phyloP scores from a whole-genome alignment of 2,329 filamentous ascomycete species.

The Teratosphaeria pseudoeucalypti region DNA sequence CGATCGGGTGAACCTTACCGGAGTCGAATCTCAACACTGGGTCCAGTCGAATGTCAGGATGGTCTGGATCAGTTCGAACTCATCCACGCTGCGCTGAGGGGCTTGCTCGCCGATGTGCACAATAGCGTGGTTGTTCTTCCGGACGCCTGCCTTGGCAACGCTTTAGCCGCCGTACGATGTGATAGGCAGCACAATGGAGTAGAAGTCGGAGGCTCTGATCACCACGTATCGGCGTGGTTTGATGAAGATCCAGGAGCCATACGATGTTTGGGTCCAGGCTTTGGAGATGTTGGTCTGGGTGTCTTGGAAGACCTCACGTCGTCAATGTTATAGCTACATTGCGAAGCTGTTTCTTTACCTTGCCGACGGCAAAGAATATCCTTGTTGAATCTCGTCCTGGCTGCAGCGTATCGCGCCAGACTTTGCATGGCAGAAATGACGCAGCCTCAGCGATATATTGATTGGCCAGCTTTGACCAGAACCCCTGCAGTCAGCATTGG shows the following conservation, averaged over 20 bases:
- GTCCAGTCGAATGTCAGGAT: conserved; percentile 1
- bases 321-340: neutral
- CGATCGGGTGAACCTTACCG: neutral
- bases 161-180: conserved; percentile 14
- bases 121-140: conserved; percentile 15
- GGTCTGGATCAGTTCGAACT: conserved; percentile 5
- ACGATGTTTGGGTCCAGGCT: neutral
- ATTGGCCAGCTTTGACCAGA: too few species aligned
- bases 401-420: too few species aligned
- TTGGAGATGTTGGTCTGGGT: neutral
- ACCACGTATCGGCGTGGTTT: conserved; percentile 20
- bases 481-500: too few species aligned
- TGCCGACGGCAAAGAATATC: neutral
- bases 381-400: neutral
- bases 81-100: neutral
- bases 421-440: too few species aligned
- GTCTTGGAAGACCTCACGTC: neutral
- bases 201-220: conserved; percentile 8
- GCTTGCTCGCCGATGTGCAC: conserved; percentile 10
- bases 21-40: conserved; percentile 1
- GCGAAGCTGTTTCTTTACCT: neutral
- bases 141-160: conserved; percentile 6
- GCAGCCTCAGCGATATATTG: too few species aligned
- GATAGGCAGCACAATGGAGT: conserved; percentile 16
- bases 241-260: conserved; percentile 9